phyloP scores from a whole-genome alignment of 2,329 filamentous ascomycete species.

The Colletotrichum shisoi region DNA sequence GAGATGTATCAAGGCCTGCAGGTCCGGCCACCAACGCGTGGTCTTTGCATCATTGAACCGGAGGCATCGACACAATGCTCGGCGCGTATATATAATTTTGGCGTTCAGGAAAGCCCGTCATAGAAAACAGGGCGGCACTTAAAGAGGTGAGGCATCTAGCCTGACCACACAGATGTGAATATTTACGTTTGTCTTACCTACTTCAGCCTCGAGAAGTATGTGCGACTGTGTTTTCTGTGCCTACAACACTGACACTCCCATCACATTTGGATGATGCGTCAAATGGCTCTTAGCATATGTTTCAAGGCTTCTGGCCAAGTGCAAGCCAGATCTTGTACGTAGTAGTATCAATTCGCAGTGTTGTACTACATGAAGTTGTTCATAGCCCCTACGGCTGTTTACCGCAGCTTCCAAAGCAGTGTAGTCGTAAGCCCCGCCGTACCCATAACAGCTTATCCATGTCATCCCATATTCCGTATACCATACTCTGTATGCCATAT shows the following conservation, averaged over 20 bases:
- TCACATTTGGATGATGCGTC: too few species aligned
- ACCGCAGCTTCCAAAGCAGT: constrained; percentile 1
- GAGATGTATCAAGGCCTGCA: too few species aligned
- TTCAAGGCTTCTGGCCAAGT: too few species aligned
- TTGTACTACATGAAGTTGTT: constrained; percentile 11
- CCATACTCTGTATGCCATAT: constrained; percentile 9
- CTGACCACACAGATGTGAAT: constrained; percentile 20
- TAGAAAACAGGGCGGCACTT: constrained; percentile 21
- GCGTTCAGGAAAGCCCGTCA: constrained; percentile 28
- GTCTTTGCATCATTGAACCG: neutral
- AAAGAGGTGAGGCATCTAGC: constrained; percentile 14
- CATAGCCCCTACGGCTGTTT: constrained; percentile 4
- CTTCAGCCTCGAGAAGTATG: neutral
- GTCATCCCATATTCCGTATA: constrained; percentile 18
- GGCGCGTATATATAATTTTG: constrained; percentile 29
- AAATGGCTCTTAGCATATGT: neutral
- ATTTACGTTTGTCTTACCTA: constrained; percentile 1
- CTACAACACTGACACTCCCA: rapidly evolving
- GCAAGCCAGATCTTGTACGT: neutral
- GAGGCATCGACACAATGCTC: neutral
- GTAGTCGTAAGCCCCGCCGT: constrained; percentile 16
- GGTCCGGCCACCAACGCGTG: constrained; percentile 1
- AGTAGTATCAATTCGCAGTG: constrained; percentile 20
- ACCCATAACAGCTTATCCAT: constrained; percentile 28
- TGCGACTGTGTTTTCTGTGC: neutral